These are phyloP conservation scores for Sporopachydermia lactativora DNA, from an alignment of 805 yeast species.

Conservation along the genomic window DNA sequence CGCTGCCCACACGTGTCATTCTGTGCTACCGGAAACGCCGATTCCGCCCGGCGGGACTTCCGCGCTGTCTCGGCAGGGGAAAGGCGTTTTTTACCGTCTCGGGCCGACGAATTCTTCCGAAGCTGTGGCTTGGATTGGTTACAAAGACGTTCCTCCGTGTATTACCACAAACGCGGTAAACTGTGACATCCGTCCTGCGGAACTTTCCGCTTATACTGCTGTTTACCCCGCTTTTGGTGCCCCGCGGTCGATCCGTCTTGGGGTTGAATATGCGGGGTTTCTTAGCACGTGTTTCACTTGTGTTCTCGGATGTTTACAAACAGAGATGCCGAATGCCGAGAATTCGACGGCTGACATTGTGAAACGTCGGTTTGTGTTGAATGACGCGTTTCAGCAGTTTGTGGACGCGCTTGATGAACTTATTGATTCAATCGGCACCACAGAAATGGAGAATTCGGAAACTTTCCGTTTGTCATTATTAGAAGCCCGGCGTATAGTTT, in stretches of 20 bases:
- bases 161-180: too few relatives aligned
- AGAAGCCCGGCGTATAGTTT: background rate
- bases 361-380: conserved; percentile 4
- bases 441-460: too few relatives aligned
- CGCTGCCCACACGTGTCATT: background rate
- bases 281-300: background rate
- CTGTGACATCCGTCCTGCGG: background rate
- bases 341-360: background rate
- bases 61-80: background rate
- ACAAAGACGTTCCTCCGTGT: too few relatives aligned
- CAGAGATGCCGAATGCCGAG: background rate
- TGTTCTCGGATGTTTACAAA: background rate
- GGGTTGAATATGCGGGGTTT: background rate
- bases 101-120: background rate
- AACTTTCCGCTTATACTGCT: background rate
- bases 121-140: background rate
- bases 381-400: conserved; percentile 14
- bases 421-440: background rate
- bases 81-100: background rate
- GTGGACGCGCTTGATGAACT: conserved; percentile 9
- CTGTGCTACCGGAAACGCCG: background rate
- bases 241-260: background rate
- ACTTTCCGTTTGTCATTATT: background rate
- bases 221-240: background rate
- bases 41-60: background rate